Evolutionary conservation across 129 eudicot species (phyloP), one percentile per base, ranked within the genome.

Genomic region (Lonicera japonica): DNA sequence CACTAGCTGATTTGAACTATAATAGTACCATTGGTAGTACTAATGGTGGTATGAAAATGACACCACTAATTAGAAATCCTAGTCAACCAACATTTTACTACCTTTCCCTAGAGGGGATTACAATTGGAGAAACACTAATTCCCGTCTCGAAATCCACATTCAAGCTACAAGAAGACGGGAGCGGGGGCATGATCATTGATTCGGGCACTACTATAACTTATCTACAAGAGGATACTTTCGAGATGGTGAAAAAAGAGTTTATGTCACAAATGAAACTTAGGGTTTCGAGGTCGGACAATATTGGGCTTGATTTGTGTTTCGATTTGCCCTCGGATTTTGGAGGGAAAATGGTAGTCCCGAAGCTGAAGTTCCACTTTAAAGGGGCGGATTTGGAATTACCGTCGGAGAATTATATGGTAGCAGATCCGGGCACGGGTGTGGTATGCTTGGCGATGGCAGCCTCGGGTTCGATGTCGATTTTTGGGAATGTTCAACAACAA

Each of bases 401-500:
- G 4, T 20, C 58, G 10, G 77, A 76, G 71, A 81, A 77, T 64
- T 81, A 81, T 58, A 54, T 81, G 68, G 24, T 76, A 5, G 64
- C 61, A 5, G 78, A 76, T 56, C 5, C 21, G 12, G 45, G 23
- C 23, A 15, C 14, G 12, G 72, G 68, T 0, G 38, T 55, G 46
- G 52, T 65, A 23, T 83, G 85, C 68, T 73, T 83, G 51, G 82
- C 77, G 4, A 60, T 83, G 75, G 76, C 70, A 25, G 75, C 66
- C 21, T 67, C 80, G 16, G 48, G 48, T 29, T 59, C 72, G 17
- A 19, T 79, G 56, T 75, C 80, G n/a, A 75, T 82, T 8, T 51
- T 82, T 17, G 85, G 89, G 21, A 83, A 75, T 67, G 51, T 83
- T 54, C 85, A 79, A 65, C 89, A 79, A 62, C 82, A 79, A 65